Evolutionary conservation across 176 grass and related monocot genomes (phyloP).

Genomic region (Thinopyrum elongatum): DNA sequence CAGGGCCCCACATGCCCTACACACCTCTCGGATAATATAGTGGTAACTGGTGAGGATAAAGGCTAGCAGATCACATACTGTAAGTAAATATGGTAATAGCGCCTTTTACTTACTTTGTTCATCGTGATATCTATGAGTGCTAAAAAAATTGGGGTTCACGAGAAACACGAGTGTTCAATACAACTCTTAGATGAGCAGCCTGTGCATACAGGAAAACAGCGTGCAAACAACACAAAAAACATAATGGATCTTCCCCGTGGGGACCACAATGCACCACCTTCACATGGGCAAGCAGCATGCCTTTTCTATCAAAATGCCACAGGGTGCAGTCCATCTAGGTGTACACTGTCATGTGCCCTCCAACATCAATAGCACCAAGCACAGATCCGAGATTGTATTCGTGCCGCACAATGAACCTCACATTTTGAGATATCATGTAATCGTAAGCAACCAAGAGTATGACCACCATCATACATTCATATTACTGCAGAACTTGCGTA

Average conservation of each 20-base stretch:
- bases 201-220: background rate
- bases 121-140: background rate
- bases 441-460: background rate
- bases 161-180: background rate
- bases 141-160: background rate
- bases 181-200: background rate
- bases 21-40: background rate
- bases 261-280: background rate
- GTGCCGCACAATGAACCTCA: background rate
- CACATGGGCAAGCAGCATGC: conserved; percentile 17
- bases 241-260: background rate
- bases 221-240: background rate
- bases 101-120: background rate
- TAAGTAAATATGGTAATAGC: background rate
- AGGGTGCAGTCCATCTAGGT: background rate
- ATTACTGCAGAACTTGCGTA: background rate
- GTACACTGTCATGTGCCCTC: background rate
- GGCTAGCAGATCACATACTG: background rate
- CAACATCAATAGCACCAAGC: conserved; percentile 5
- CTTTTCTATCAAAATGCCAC: background rate
- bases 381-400: conserved; percentile 4
- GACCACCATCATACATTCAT: background rate
- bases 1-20: background rate
- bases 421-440: background rate
- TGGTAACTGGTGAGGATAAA: background rate